These are phyloP conservation scores for Entonaema liquescens DNA, from an alignment of 495 filamentous ascomycete genomes.

Conservation along the genomic window DNA sequence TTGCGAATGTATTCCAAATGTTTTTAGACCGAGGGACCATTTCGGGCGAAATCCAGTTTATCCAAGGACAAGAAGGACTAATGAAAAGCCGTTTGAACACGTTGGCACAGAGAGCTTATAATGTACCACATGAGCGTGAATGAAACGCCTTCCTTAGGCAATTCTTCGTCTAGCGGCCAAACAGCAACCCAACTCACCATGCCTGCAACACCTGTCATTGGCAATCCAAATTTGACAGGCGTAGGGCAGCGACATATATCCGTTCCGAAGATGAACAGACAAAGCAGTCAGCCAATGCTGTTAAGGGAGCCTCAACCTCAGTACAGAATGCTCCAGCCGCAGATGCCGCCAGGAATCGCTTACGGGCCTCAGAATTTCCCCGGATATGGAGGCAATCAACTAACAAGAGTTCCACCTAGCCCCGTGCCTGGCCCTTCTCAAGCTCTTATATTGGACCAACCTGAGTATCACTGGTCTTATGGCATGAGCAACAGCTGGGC, in stretches of 20 bases:
- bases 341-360: not conserved
- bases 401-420: not conserved
- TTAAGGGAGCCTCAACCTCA: not conserved
- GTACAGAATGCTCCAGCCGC: conserved; percentile 5
- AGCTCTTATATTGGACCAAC: not conserved
- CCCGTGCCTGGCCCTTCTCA: conserved; percentile 3
- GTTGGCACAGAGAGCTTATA: conserved; percentile 3
- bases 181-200: conserved; percentile 8
- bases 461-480: not conserved
- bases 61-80: not conserved
- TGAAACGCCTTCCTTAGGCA: conserved; percentile 7
- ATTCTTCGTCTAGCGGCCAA: conserved; percentile 22
- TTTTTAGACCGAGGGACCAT: not conserved
- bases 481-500: conserved; percentile 3
- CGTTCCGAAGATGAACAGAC: not conserved
- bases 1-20: not conserved
- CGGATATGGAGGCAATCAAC: conserved; percentile 4
- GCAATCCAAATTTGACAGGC: not conserved
- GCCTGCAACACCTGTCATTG: conserved; percentile 7
- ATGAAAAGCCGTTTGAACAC: conserved; percentile 13
- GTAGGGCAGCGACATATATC: not conserved
- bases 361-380: conserved; percentile 10
- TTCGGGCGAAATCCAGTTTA: conserved; percentile 8
- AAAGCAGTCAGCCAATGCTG: conserved; percentile 3
- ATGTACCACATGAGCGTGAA: conserved; percentile 5